Percentiles rank a stretch among this genome's conserved stretches.
phyloP scores from a whole-genome alignment of 2,329 filamentous ascomycete genomes.

The Talaromyces sp. region DNA sequence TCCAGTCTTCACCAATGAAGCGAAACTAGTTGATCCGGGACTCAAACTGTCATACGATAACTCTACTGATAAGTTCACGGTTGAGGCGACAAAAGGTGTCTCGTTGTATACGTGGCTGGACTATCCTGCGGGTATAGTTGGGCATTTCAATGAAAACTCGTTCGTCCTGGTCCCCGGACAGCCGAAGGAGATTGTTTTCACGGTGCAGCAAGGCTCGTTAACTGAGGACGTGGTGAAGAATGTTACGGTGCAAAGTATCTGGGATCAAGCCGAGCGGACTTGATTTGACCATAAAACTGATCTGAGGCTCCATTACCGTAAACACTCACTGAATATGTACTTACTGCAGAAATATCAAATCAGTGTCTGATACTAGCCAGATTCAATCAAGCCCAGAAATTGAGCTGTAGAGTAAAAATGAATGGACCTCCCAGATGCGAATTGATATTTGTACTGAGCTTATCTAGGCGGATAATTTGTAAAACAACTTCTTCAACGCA shows the following conservation, averaged over 20 bases:
- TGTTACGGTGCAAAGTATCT: conserved; percentile 54
- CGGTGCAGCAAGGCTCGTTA: conserved; percentile 45
- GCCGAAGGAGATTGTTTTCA: conserved; percentile 46
- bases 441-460: not conserved
- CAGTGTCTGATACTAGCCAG: not conserved
- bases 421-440: not conserved
- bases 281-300: not conserved
- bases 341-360: not conserved
- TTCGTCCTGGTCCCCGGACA: conserved; percentile 51
- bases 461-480: not conserved
- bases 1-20: conserved; percentile 44
- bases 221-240: conserved; percentile 43
- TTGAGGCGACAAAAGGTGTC: conserved; percentile 48
- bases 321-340: not conserved
- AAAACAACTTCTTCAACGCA: not conserved
- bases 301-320: not conserved
- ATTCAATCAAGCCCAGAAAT: too few species aligned
- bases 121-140: conserved; percentile 48
- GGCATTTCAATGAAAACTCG: conserved; percentile 53
- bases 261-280: conserved; percentile 38
- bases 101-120: conserved; percentile 57
- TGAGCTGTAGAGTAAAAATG: not conserved
- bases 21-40: conserved; percentile 50
- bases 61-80: conserved; percentile 40
- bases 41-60: conserved; percentile 39